Conservation (phyloP, 1,139 yeast species). For the Oligophagozyma castellii region DNA sequence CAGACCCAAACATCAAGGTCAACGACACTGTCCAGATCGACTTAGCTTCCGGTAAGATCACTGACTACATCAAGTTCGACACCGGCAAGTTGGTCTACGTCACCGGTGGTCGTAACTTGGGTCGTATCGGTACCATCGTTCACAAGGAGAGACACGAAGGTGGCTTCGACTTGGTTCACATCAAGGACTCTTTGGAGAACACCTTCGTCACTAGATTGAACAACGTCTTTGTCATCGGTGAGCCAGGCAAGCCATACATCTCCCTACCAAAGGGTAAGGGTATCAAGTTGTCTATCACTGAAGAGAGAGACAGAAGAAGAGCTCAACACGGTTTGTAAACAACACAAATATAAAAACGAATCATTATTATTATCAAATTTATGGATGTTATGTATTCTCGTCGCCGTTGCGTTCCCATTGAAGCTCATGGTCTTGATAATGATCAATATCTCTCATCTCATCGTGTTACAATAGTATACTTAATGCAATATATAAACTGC, state of each 20-base stretch:
- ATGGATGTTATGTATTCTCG: not conserved
- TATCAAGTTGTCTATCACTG: constrained; percentile 93
- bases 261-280: constrained; percentile 99
- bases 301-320: constrained; percentile 99
- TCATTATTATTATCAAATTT: too few species aligned
- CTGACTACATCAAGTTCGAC: constrained; percentile 86
- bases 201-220: constrained; percentile 94
- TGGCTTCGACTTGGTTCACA: constrained; percentile 98
- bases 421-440: not conserved
- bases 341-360: constrained; percentile 36
- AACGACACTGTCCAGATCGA: constrained; percentile 97
- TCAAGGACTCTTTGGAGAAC: constrained; percentile 95
- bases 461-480: not conserved
- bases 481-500: too few species aligned
- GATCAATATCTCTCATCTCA: not conserved
- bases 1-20: constrained; percentile 91
- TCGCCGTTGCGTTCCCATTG: constrained; percentile 1
- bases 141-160: constrained; percentile 99
- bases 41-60: constrained; percentile 88
- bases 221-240: constrained; percentile 97
- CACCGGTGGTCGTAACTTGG: constrained; percentile 99
- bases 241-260: constrained; percentile 93
- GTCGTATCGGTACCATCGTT: constrained; percentile 95
- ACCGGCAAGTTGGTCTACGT: constrained; percentile 94
- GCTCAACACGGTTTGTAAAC: constrained; percentile 39